phyloP scores from a whole-genome alignment of 73 alveolate species.

The Effrenium voratum region DNA sequence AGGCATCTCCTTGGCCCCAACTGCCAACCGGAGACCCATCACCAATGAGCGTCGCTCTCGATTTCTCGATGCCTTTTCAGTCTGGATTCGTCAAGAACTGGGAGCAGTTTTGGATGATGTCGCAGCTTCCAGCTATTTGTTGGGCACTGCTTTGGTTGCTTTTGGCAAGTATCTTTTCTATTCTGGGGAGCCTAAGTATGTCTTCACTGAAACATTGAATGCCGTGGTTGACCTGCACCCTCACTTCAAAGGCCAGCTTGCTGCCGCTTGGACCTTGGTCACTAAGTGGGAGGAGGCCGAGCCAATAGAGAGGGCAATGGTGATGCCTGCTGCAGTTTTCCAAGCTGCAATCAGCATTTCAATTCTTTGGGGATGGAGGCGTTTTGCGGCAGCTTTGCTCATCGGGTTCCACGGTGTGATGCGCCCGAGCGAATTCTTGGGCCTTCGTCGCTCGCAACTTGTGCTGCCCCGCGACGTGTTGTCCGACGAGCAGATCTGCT shows the following conservation, averaged over 20 bases:
- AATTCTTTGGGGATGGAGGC: background rate
- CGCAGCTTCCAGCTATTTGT: too few relatives aligned
- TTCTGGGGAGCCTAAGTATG: too few relatives aligned
- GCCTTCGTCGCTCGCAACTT: background rate
- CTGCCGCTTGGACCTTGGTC: background rate
- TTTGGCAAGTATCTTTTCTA: too few relatives aligned
- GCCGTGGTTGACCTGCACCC: background rate
- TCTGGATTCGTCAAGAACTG: too few relatives aligned
- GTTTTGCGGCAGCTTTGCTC: background rate
- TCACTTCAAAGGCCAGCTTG: background rate
- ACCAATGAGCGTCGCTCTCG: too few relatives aligned
- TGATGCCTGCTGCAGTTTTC: background rate
- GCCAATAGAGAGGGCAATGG: background rate
- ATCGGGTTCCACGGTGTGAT: background rate
- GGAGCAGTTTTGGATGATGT: too few relatives aligned
- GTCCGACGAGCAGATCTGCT: background rate
- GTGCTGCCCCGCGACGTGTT: background rate
- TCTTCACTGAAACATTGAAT: background rate
- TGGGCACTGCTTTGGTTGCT: too few relatives aligned
- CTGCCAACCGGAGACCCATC: too few relatives aligned
- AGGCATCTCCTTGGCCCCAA: too few relatives aligned
- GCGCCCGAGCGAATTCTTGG: background rate
- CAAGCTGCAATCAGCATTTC: background rate
- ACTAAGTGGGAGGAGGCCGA: slow-evolving; percentile 33
- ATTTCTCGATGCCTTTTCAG: too few relatives aligned